These are phyloP conservation scores for Crassisporium funariophilum DNA, from an alignment of 768 basidiomycete genomes.

Conservation along the genomic window DNA sequence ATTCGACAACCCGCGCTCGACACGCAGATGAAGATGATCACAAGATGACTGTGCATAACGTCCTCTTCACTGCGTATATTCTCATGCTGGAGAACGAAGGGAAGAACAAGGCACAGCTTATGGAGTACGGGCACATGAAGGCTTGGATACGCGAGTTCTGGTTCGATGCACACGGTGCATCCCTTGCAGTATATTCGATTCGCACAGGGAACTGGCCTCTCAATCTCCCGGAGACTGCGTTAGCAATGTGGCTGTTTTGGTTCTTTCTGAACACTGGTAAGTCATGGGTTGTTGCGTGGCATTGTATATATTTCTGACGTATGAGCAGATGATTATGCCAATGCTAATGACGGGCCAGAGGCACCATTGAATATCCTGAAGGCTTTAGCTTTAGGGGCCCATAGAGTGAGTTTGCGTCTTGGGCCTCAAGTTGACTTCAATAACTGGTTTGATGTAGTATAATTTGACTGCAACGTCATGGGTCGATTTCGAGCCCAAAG, in stretches of 20 bases:
- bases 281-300: constrained; percentile 18
- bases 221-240: constrained; percentile 49
- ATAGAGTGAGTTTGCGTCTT: constrained; percentile 38
- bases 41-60: constrained; percentile 35
- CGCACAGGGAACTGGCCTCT: constrained; percentile 57
- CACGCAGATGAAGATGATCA: constrained; percentile 26
- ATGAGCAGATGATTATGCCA: constrained; percentile 50
- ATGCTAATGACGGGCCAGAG: constrained; percentile 38
- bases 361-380: constrained; percentile 56
- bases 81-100: constrained; percentile 85
- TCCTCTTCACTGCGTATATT: constrained; percentile 69
- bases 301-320: constrained; percentile 2
- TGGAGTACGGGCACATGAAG: constrained; percentile 65
- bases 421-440: too few species aligned
- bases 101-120: constrained; percentile 69
- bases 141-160: constrained; percentile 68
- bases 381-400: constrained; percentile 67
- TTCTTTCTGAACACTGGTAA: constrained; percentile 63
- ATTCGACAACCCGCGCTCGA: constrained; percentile 31
- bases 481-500: constrained; percentile 53
- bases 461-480: constrained; percentile 58
- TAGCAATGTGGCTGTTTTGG: constrained; percentile 85
- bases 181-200: constrained; percentile 45
- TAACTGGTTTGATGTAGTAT: too few species aligned
- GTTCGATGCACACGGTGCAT: constrained; percentile 63